These are phyloP conservation scores for Didymella sp. DNA, from an alignment of 2,329 filamentous ascomycete species.

Conservation along the genomic window DNA sequence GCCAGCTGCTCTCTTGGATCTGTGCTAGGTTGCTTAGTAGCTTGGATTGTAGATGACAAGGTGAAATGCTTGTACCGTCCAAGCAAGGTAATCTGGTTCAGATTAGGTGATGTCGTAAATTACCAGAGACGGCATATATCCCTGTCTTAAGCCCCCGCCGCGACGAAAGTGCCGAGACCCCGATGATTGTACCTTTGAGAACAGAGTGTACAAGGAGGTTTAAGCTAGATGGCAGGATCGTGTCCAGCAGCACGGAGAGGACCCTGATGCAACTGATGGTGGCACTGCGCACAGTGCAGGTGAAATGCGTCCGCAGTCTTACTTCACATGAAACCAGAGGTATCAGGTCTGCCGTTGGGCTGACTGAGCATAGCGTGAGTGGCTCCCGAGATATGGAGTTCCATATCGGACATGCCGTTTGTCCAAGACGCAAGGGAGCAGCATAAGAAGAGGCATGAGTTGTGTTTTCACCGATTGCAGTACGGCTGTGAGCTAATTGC, in stretches of 20 bases:
- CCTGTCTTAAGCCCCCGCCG: neutral
- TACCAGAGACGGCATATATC: neutral
- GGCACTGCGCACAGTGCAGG: neutral
- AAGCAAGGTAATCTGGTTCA: constrained; percentile 5
- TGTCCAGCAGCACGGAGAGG: constrained; percentile 2
- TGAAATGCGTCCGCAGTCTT: neutral
- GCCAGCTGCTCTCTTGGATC: neutral
- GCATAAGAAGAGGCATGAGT: neutral
- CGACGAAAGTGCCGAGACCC: neutral
- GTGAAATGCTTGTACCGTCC: neutral
- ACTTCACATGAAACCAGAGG: neutral
- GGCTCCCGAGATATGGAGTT: neutral
- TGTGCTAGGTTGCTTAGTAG: constrained; percentile 11
- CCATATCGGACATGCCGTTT: neutral
- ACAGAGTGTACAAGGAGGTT: neutral
- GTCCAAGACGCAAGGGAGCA: neutral
- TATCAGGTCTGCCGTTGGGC: neutral
- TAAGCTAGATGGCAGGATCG: constrained; percentile 9
- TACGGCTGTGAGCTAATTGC: neutral
- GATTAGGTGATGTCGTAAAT: constrained; percentile 5
- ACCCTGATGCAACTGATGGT: constrained; percentile 7
- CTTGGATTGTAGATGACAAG: neutral
- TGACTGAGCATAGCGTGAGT: constrained; percentile 5
- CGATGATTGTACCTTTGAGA: neutral
- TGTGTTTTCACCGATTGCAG: neutral